These are phyloP conservation scores for Apiotrichum domesticum DNA, from an alignment of 1,284 basidiomycete species.

Conservation along the genomic window DNA sequence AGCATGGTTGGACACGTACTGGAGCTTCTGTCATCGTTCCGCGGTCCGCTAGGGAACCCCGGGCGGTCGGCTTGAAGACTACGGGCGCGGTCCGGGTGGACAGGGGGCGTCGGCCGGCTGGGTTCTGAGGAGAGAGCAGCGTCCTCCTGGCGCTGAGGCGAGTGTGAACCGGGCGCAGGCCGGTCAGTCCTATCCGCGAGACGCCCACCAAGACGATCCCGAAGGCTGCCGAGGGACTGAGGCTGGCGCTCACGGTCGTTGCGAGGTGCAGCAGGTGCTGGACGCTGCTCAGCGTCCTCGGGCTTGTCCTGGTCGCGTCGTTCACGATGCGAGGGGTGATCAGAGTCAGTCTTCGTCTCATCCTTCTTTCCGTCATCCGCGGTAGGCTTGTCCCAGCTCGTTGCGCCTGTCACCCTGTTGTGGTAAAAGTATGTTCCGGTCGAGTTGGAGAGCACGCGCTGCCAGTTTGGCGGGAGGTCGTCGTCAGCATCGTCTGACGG, in stretches of 20 bases:
- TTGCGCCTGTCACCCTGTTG: slow-evolving; percentile 2
- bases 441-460: slow-evolving; percentile 6
- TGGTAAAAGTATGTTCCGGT: slow-evolving; percentile 10
- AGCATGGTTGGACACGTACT: slow-evolving; percentile 2
- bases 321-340: not conserved
- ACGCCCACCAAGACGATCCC: not conserved
- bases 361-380: not conserved
- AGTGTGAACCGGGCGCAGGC: not conserved
- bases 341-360: not conserved
- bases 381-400: slow-evolving; percentile 8
- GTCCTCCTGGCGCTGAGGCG: not conserved
- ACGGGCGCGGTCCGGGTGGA: not conserved
- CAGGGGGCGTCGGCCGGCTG: not conserved
- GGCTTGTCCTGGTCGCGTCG: not conserved
- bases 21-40: not conserved
- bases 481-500: not conserved
- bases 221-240: not conserved
- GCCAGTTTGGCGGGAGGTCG: slow-evolving; percentile 5
- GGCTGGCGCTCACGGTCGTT: not conserved
- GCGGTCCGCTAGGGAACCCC: not conserved
- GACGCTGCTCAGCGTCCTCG: too few relatives aligned
- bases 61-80: not conserved
- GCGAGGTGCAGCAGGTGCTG: not conserved
- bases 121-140: not conserved
- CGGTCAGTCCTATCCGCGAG: not conserved